Evolutionary conservation across 768 basidiomycete species (phyloP), one percentile per base, ranked within the genome.

Genomic region (Lactarius vividus): DNA sequence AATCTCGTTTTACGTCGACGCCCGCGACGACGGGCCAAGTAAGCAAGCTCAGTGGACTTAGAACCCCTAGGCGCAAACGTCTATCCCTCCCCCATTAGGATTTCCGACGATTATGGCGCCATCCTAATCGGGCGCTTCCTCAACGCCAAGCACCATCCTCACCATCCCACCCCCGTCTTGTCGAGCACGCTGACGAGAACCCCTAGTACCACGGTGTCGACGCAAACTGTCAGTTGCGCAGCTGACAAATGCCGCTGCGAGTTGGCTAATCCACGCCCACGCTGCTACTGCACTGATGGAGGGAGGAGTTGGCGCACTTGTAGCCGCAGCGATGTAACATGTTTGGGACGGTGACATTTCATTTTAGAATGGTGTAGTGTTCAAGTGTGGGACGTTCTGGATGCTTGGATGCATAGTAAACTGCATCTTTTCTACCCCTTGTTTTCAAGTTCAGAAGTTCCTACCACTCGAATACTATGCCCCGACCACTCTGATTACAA

Each of bases 221-320:
- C 20, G 18, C 35, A 16, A 37, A 57, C 37, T 23, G 3, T 26
- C 37, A 57, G 57, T 39, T 15, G n/a, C 37, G 2, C 37, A 31
- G 2, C 44, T 46, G 33, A 18, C n/a, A 1, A 66, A 66, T 58
- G 49, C 56, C 5, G 65, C 65, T 4, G 57, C 26, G 1, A 52
- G 49, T 26, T 26, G 15, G 26, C n/a, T 2, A 8, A 1, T 15
- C 10, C 4, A 42, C 26, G 54, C 46, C 65, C 6, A 53, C 56
- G 37, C 28, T 16, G 33, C 39, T 42, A 57, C 65, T 13, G 65
- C 56, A 5, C n/a, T 66, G 29, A 11, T 66, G 11, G 61, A 20
- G 13, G 61, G 61, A 16, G 65, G 39, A 6, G 53, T 66, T 15
- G 61, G 61, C 0, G 65, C 46, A 2, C 23, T 66, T 26, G 39